These are phyloP conservation scores for Candida michaelii DNA, from an alignment of 805 yeast genomes.

Conservation along the genomic window DNA sequence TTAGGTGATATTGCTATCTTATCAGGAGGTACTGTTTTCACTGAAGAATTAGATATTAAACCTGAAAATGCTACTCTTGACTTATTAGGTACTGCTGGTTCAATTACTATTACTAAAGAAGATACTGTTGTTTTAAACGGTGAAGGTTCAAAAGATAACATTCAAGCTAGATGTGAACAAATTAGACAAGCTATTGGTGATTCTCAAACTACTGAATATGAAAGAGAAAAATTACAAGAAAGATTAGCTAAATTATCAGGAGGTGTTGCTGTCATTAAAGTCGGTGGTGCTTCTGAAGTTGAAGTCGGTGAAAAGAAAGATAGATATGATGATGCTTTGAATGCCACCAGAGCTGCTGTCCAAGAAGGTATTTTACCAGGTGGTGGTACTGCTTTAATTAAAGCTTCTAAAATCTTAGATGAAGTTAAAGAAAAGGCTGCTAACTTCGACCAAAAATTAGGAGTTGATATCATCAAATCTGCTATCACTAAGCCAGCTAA, in stretches of 20 bases:
- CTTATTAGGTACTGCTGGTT: slow-evolving; percentile 86
- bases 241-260: slow-evolving; percentile 95
- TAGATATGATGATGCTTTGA: slow-evolving; percentile 96
- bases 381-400: slow-evolving; percentile 97
- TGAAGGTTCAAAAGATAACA: slow-evolving; percentile 78
- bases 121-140: slow-evolving; percentile 95
- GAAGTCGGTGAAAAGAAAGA: slow-evolving; percentile 99
- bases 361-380: slow-evolving; percentile 99
- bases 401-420: slow-evolving; percentile 80
- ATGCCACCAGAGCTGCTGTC: slow-evolving; percentile 98
- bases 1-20: slow-evolving; percentile 93
- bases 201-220: slow-evolving; percentile 80
- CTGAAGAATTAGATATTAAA: slow-evolving; percentile 93
- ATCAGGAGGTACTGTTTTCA: slow-evolving; percentile 88
- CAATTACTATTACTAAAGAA: slow-evolving; percentile 90
- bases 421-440: slow-evolving; percentile 59
- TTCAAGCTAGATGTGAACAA: slow-evolving; percentile 88
- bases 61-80: slow-evolving; percentile 93
- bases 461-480: slow-evolving; percentile 88
- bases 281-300: slow-evolving; percentile 95
- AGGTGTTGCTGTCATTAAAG: slow-evolving; percentile 97
- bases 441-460: slow-evolving; percentile 95
- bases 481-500: slow-evolving; percentile 96
- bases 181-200: slow-evolving; percentile 80
- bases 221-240: slow-evolving; percentile 95